Evolutionary conservation across 1,139 yeast species (phyloP).

Genomic region (Saccharomycopsis hybrid): DNA sequence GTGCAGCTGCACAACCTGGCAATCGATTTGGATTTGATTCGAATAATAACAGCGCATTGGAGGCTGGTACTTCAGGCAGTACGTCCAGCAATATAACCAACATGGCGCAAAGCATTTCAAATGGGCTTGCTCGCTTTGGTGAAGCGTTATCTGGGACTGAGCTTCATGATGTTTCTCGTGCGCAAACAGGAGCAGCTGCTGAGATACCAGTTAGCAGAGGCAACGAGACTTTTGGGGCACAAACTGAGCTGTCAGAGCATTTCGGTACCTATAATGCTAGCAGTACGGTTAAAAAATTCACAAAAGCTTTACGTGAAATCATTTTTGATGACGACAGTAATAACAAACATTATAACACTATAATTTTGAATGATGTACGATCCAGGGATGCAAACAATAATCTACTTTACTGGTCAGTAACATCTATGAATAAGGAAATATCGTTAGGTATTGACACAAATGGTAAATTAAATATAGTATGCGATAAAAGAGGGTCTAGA

Average conservation of each 20-base stretch:
- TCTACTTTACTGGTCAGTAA: conserved; percentile 3
- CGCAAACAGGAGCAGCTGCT: too few species aligned
- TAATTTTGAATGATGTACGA: background rate
- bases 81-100: background rate
- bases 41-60: background rate
- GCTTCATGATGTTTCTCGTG: too few species aligned
- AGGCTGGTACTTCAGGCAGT: background rate
- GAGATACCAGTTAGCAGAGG: too few species aligned
- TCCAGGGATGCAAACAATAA: background rate
- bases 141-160: background rate
- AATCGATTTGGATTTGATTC: background rate
- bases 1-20: background rate
- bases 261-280: too few species aligned
- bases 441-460: conserved; percentile 2
- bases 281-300: background rate
- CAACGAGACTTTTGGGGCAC: too few species aligned
- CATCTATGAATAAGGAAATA: conserved; percentile 1
- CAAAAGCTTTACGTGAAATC: conserved; percentile 6
- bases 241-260: too few species aligned
- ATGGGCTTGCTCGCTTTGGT: background rate
- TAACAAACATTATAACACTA: background rate
- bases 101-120: conserved; percentile 6
- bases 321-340: conserved; percentile 7
- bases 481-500: background rate
- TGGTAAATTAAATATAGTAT: conserved; percentile 1